Base-by-base conservation (phyloP, 441 rosid genomes). In the Geranium incanum region DNA sequence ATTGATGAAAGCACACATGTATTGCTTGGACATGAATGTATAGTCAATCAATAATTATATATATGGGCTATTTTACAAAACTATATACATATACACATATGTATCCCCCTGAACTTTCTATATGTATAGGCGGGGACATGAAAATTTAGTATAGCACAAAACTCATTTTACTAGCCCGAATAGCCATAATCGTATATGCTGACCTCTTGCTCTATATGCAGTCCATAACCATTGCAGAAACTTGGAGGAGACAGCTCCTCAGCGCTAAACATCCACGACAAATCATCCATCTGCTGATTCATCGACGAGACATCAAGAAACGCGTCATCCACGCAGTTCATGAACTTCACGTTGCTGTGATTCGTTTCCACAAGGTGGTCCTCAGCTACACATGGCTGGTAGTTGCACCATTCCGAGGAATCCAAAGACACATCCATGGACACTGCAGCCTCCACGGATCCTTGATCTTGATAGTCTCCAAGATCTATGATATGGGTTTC, bases 171-270 rank as follows among this genome's bases (percentile, higher is more conserved):
- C 1, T 74, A 36, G 68, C 78, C 86, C 3, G 79, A 75, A 43
- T 82, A 71, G 66, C 78, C 82, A 74, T 84, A 78, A 50, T 80
- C 85, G 36, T 80, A 82, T 43, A 77, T 72, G 75, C 87, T 80
- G 71, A 73, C 76, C 71, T 84, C 80, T 37, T 73, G 72, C 64
- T 68, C 76, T 45, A 60, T 75, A 45, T 45, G 52, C 72, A 71
- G 75, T 70, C 59, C 70, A 63, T 11, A 77, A 41, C 67, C 70
- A 66, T 69, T 62, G 37, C 37, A 71, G 6, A 28, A 18, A 33
- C 41, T 65, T 12, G 18, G 18, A 1, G 41, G 18, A 1, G 41
- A 23, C n/a, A 5, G 16, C 41, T 65, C 68, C 21, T 75, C 82
- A 16, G 39, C 13, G 45, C 76, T 69, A 13, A 19, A 62, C 16